Evolutionary conservation across 495 filamentous ascomycete species (phyloP).

Genomic region (Terfezia boudieri): DNA sequence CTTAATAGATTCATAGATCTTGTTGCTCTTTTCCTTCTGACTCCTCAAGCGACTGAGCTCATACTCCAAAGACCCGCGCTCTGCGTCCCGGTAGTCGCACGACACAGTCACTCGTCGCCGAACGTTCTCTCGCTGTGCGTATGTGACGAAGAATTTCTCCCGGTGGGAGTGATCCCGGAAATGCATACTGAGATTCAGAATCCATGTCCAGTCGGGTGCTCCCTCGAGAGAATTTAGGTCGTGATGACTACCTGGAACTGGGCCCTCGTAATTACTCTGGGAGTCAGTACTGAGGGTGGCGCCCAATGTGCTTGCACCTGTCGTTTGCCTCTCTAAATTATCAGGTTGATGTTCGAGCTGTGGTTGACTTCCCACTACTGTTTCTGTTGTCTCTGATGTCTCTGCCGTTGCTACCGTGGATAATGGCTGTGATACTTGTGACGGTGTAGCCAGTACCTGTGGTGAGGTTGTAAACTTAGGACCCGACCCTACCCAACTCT

Average conservation of each 20-base stretch:
- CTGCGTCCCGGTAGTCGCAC: constrained; percentile 70
- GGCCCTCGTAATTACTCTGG: background rate
- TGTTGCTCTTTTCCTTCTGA: constrained; percentile 83
- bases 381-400: background rate
- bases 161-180: constrained; percentile 85
- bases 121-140: constrained; percentile 42
- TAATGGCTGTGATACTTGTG: background rate
- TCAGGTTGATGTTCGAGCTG: background rate
- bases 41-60: constrained; percentile 57
- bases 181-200: constrained; percentile 95
- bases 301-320: background rate
- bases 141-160: constrained; percentile 97
- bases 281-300: background rate
- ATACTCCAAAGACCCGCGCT: constrained; percentile 59
- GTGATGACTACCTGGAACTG: too few species aligned
- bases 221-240: constrained; percentile 2
- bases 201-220: constrained; percentile 79
- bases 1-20: constrained; percentile 88
- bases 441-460: background rate
- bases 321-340: background rate
- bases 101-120: constrained; percentile 87
- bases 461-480: too few species aligned
- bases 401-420: background rate
- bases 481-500: background rate
- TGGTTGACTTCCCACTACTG: background rate